Conservation (phyloP, 352 stramenopile genomes). For the Aphanomyces stellatus region DNA sequence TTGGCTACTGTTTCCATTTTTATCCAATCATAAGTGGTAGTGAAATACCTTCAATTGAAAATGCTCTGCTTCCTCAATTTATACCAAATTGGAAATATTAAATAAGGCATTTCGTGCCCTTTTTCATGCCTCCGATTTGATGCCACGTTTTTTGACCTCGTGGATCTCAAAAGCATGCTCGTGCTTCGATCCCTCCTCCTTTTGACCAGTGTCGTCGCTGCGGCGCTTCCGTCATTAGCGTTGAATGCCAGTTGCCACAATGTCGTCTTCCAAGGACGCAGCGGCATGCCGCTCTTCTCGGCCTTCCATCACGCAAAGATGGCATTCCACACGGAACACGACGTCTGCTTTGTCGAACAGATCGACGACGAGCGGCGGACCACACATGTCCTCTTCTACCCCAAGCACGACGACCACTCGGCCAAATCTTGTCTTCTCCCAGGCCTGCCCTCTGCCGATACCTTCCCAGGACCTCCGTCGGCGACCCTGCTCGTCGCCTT, state of each 20-base stretch:
- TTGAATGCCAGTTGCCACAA: conserved; percentile 12
- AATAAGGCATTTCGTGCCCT: no score
- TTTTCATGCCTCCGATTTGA: no score
- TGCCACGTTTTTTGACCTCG: no score
- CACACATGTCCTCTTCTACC: not conserved
- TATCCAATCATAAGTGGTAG: no score
- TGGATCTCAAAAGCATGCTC: not conserved
- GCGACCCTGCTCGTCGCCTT: not conserved
- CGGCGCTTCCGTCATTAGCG: not conserved
- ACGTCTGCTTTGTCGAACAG: conserved; percentile 16
- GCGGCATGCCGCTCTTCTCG: not conserved
- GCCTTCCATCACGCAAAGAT: not conserved
- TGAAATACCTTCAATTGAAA: no score
- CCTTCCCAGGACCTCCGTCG: not conserved
- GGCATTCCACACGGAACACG: not conserved
- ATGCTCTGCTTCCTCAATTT: no score
- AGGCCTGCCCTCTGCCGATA: conserved; percentile 1
- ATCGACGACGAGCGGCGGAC: not conserved
- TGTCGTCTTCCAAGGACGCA: not conserved
- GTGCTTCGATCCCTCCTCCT: not conserved
- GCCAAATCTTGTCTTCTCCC: conserved; percentile 2
- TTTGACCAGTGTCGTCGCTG: not conserved
- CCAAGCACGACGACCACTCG: conserved; percentile 3
- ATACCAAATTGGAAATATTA: no score
- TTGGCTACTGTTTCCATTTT: no score